Conservation (phyloP, 228 moss, liverwort and hornwort genomes). For the Sphagnum magellanicum region DNA sequence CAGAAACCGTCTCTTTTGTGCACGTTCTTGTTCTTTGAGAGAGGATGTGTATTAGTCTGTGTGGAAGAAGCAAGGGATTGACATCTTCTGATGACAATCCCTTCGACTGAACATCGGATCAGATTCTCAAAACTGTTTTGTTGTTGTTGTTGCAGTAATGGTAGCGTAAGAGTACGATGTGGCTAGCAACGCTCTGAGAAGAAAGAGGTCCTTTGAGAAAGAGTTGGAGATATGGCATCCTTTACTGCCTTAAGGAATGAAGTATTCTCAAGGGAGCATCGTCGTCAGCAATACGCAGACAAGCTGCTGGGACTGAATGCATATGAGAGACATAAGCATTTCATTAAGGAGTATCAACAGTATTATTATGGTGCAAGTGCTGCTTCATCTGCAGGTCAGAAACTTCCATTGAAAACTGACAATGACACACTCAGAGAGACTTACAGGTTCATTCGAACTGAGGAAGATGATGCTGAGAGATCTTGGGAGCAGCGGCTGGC, state of each 20-base stretch:
- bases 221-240: slow-evolving; percentile 30
- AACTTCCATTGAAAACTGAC: slow-evolving; percentile 72
- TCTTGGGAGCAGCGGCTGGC: slow-evolving; percentile 98
- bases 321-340: slow-evolving; percentile 66
- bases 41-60: too few species aligned
- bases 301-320: slow-evolving; percentile 53
- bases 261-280: slow-evolving; percentile 47
- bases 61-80: too few species aligned
- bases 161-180: too few species aligned
- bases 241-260: slow-evolving; percentile 42
- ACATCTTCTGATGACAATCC: too few species aligned
- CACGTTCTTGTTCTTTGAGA: too few species aligned
- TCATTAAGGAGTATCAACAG: slow-evolving; percentile 48
- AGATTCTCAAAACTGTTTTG: too few species aligned
- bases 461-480: slow-evolving; percentile 80
- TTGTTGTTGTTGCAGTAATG: too few species aligned
- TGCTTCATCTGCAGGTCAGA: slow-evolving; percentile 2
- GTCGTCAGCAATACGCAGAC: slow-evolving; percentile 48
- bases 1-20: too few species aligned
- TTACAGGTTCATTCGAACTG: slow-evolving; percentile 90
- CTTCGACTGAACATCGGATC: too few species aligned
- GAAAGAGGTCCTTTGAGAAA: too few species aligned
- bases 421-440: slow-evolving; percentile 80
- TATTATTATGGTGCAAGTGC: slow-evolving; percentile 24
- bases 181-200: too few species aligned